Evolutionary conservation across 768 basidiomycete genomes (phyloP).

Genomic region (Hygrophorus russula): DNA sequence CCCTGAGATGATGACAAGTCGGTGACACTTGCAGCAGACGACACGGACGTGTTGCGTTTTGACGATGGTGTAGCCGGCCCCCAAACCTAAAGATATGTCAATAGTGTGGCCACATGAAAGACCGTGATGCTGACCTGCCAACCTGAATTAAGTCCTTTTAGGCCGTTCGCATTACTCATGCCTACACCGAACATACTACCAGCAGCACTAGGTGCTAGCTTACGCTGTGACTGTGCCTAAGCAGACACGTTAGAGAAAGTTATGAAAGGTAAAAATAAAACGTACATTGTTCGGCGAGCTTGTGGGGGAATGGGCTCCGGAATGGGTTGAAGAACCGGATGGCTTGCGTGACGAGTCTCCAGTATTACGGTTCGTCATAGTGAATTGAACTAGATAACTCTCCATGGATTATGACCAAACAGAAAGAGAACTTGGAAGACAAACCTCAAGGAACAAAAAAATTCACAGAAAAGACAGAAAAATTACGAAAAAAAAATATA

Average conservation of each 20-base stretch:
- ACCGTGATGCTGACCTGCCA: conserved; percentile 46
- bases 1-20: conserved; percentile 34
- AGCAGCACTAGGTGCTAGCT: conserved; percentile 27
- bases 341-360: conserved; percentile 50
- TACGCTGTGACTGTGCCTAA: conserved; percentile 33
- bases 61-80: conserved; percentile 35
- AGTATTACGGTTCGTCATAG: conserved; percentile 24
- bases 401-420: background rate
- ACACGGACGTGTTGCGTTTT: conserved; percentile 50
- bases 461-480: conserved; percentile 4
- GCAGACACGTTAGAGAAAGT: conserved; percentile 7
- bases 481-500: background rate
- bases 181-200: conserved; percentile 43
- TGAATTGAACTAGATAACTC: background rate
- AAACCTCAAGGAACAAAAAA: conserved; percentile 17
- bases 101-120: conserved; percentile 6
- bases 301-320: conserved; percentile 50
- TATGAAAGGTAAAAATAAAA: conserved; percentile 7
- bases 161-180: conserved; percentile 31
- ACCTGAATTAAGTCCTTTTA: conserved; percentile 46
- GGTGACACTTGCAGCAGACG: conserved; percentile 42
- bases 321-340: conserved; percentile 59
- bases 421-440: conserved; percentile 12
- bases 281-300: conserved; percentile 49
- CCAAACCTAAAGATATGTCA: conserved; percentile 41